phyloP scores from a whole-genome alignment of 2,329 filamentous ascomycete genomes.

The Pyricularia pennisetigena region DNA sequence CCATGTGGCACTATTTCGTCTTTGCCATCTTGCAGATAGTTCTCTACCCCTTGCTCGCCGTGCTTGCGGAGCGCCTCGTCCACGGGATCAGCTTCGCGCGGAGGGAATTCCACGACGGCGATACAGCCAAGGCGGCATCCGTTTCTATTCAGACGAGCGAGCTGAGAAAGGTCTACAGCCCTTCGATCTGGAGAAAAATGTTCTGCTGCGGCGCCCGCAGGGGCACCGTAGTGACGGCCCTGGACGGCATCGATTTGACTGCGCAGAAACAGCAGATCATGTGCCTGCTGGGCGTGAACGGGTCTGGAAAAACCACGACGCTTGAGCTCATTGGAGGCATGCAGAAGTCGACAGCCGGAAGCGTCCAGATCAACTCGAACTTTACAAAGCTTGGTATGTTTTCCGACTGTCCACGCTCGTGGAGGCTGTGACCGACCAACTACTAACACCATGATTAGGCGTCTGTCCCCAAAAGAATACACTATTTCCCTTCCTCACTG shows the following conservation, averaged over 20 bases:
- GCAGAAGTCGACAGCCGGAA: slow-evolving; percentile 64
- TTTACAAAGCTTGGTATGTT: slow-evolving; percentile 56
- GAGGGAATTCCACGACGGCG: slow-evolving; percentile 37
- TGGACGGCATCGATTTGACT: slow-evolving; percentile 63
- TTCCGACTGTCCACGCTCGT: too few species aligned
- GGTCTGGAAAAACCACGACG: slow-evolving; percentile 86
- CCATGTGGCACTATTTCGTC: slow-evolving; percentile 49
- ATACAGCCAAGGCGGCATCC: slow-evolving; percentile 18
- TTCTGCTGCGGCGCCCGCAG: slow-evolving; percentile 37
- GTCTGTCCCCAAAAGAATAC: slow-evolving; percentile 92
- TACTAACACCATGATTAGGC: slow-evolving; percentile 19
- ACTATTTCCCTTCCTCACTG: slow-evolving; percentile 80
- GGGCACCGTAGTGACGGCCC: slow-evolving; percentile 62
- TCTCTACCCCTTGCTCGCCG: slow-evolving; percentile 65
- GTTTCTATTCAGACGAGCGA: slow-evolving; percentile 59
- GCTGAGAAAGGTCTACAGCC: slow-evolving; percentile 71
- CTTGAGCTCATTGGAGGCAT: slow-evolving; percentile 80
- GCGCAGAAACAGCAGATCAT: slow-evolving; percentile 74
- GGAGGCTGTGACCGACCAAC: too few species aligned
- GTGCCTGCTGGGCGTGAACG: slow-evolving; percentile 79
- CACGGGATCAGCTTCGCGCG: slow-evolving; percentile 64
- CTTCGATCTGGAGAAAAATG: slow-evolving; percentile 48
- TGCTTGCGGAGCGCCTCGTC: slow-evolving; percentile 60
- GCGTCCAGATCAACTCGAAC: slow-evolving; percentile 61
- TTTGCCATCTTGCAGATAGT: slow-evolving; percentile 71